Evolutionary conservation across 805 yeast species (phyloP), one percentile per base, ranked within the genome.

Genomic region (Isabelozyma rhagii): DNA sequence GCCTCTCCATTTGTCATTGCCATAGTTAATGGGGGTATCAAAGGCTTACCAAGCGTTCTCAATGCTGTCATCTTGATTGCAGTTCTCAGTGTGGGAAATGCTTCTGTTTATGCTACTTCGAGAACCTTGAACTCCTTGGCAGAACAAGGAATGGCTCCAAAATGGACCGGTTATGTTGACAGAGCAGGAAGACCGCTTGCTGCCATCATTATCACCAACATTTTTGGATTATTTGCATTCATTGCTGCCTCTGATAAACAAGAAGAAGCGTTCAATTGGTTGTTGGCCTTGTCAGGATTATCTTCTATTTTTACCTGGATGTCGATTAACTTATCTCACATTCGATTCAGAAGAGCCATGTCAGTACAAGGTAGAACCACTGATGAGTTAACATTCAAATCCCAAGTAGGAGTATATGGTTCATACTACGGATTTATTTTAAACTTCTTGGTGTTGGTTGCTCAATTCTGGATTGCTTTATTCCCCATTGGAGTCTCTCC

Each of bases 1-100:
- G 87, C 90, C 10, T 86, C 92, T 13, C 93, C 94, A 13, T 87
- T 87, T 57, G 93, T 87, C 47, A 82, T 87, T 67, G 88, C 93
- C 31, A 80, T 85, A 49, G 71, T 65, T 34, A 74, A 77, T 45
- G 87, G 86, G 27, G 88, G 89, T 51, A 83, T 84, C 54, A 69
- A 64, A 31, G 90, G 84, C 41, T 67, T 84, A 45, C 89, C 89
- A 27, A 74, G 81, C 40, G 79, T 86, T 31, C 75, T 86, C 69
- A 86, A 86, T 60, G 88, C 81, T 7, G 86, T 86, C 45, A 84
- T 86, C 52, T 69, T 86, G 58, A 70, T 85, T 47, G 79, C 91
- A 5, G 84, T 84, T 21, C 62, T 85, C 45, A 84, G 90, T 10
- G 91, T 85, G 43, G 89, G 87, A 50, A 85, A 86, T 60, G 80